These are phyloP conservation scores for Geotrichum restrictum DNA, from an alignment of 1,139 yeast genomes.

Conservation along the genomic window DNA sequence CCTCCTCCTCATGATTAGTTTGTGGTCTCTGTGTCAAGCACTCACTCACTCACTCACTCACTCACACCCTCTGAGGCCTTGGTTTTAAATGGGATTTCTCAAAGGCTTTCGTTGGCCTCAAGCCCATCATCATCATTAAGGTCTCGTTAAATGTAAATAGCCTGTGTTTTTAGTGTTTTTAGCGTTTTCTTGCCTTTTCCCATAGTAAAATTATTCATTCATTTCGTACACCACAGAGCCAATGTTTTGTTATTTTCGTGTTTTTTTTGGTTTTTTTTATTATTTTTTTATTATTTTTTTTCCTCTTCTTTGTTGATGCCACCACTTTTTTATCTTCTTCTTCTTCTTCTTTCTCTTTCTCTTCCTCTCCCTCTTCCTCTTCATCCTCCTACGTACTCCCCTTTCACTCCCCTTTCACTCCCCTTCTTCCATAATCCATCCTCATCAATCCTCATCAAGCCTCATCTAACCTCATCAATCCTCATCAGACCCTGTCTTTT, in stretches of 20 bases:
- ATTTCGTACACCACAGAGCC: no score
- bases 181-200: background rate
- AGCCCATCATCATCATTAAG: no score
- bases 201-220: no score
- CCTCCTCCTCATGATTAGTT: slow-evolving; percentile 68
- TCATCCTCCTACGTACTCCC: background rate
- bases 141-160: no score
- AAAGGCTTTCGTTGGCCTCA: no score
- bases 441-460: background rate
- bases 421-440: background rate
- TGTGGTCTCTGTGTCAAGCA: background rate
- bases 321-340: slow-evolving; percentile 4
- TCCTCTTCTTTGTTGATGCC: slow-evolving; percentile 11
- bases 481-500: background rate
- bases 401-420: no score
- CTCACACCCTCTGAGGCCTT: no score
- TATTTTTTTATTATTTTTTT: background rate
- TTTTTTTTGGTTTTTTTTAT: background rate
- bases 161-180: background rate
- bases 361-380: background rate
- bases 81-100: background rate
- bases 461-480: background rate
- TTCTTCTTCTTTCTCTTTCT: background rate
- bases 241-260: no score
- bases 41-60: no score